Conservation (phyloP, 306 rosid species). For the Vicia faba region DNA sequence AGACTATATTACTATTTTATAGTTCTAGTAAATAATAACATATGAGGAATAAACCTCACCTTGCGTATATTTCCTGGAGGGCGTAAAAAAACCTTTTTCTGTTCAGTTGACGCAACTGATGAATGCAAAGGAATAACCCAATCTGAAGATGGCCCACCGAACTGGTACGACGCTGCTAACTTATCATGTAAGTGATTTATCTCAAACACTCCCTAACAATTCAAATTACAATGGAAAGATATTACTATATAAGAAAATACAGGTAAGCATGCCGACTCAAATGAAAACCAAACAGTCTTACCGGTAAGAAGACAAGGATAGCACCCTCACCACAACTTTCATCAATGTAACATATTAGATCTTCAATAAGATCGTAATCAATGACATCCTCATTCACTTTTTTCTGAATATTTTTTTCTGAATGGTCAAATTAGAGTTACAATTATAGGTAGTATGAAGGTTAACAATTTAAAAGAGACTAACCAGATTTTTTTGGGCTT, state of each 20-base stretch:
- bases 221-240: conserved; percentile 28
- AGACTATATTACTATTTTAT: background rate
- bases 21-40: conserved; percentile 24
- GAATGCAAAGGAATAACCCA: conserved; percentile 96
- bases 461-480: conserved; percentile 39
- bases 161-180: conserved; percentile 75
- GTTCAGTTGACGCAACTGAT: conserved; percentile 72
- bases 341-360: conserved; percentile 78
- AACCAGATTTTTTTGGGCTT: conserved; percentile 79
- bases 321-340: conserved; percentile 77
- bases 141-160: conserved; percentile 87
- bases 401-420: conserved; percentile 50
- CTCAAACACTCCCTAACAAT: conserved; percentile 77
- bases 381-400: conserved; percentile 84
- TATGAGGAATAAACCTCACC: conserved; percentile 48
- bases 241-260: conserved; percentile 17
- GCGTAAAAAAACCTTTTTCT: conserved; percentile 76
- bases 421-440: conserved; percentile 37
- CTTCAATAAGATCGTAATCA: conserved; percentile 94
- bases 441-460: conserved; percentile 3
- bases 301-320: conserved; percentile 94
- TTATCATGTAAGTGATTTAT: conserved; percentile 71
- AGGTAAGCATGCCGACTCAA: conserved; percentile 25
- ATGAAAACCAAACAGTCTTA: conserved; percentile 47
- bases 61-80: conserved; percentile 83